These are phyloP conservation scores for Nicotiana tomentosiformis DNA, from an alignment of 257 asterid species.

Conservation along the genomic window DNA sequence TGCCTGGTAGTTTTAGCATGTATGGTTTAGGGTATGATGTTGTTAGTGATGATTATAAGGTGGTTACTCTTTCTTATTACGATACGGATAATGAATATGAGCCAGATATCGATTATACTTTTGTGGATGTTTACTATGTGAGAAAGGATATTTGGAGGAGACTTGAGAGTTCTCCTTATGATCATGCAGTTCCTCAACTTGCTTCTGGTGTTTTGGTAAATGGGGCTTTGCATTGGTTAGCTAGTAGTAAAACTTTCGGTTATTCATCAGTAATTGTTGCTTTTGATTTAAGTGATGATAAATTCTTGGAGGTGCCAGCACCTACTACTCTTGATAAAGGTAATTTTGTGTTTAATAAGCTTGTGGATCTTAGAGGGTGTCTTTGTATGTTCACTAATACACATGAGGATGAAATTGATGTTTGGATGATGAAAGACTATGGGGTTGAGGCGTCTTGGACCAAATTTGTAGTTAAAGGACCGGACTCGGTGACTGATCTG, in stretches of 20 bases:
- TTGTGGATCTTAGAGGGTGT: slow-evolving; percentile 35
- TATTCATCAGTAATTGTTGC: slow-evolving; percentile 38
- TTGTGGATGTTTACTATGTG: slow-evolving; percentile 35
- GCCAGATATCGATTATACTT: slow-evolving; percentile 24
- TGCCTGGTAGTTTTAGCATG: slow-evolving; percentile 15
- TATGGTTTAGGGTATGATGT: slow-evolving; percentile 41
- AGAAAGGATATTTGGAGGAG: slow-evolving; percentile 33
- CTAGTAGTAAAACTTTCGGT: slow-evolving; percentile 5
- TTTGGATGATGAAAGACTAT: slow-evolving; percentile 45
- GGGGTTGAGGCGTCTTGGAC: slow-evolving; percentile 32
- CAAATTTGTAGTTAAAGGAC: slow-evolving; percentile 16
- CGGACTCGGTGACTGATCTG: neutral
- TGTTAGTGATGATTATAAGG: slow-evolving; percentile 34
- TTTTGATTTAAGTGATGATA: slow-evolving; percentile 28
- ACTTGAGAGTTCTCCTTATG: slow-evolving; percentile 31
- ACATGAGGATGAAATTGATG: neutral
- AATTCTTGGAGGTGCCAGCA: slow-evolving; percentile 34
- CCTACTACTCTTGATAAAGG: slow-evolving; percentile 17
- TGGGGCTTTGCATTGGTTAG: slow-evolving; percentile 47
- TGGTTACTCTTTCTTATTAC: slow-evolving; percentile 33
- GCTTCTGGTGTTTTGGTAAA: slow-evolving; percentile 28
- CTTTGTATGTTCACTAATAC: slow-evolving; percentile 32
- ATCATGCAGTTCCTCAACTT: slow-evolving; percentile 23
- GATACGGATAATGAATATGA: slow-evolving; percentile 20
- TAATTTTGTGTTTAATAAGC: slow-evolving; percentile 20